phyloP scores from a whole-genome alignment of 441 rosid genomes.

The Adansonia gregorii region DNA sequence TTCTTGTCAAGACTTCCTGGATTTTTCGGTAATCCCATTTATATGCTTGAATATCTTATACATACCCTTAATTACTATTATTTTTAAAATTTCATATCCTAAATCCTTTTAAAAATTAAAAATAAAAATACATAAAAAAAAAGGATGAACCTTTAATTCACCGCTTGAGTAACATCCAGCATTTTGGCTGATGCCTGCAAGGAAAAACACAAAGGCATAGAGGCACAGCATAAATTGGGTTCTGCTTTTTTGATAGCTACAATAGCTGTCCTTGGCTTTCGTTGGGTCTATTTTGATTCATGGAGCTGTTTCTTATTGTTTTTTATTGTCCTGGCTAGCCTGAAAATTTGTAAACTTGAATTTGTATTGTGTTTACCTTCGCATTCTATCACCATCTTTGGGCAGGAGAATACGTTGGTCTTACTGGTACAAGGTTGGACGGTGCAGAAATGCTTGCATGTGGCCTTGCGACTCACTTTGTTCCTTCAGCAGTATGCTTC shows the following conservation, averaged over 20 bases:
- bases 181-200: conserved; percentile 18
- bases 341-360: conserved; percentile 5
- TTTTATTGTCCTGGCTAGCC: conserved; percentile 3
- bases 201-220: background rate
- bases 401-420: conserved; percentile 84
- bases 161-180: background rate
- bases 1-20: conserved; percentile 95
- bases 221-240: background rate
- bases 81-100: background rate
- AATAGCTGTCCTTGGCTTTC: conserved; percentile 8
- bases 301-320: background rate
- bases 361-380: background rate
- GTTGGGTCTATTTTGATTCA: conserved; percentile 12
- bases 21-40: conserved; percentile 65
- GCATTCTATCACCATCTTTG: conserved; percentile 20
- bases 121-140: background rate
- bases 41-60: conserved; percentile 16
- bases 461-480: conserved; percentile 90
- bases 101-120: background rate
- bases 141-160: background rate
- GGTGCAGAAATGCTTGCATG: conserved; percentile 86
- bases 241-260: conserved; percentile 14
- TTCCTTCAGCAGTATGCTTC: conserved; percentile 60
- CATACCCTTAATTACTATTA: background rate
- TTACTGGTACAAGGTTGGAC: conserved; percentile 80